Base-by-base conservation (phyloP, 495 filamentous ascomycete species). In the Thermochaetoides thermophila region DNA sequence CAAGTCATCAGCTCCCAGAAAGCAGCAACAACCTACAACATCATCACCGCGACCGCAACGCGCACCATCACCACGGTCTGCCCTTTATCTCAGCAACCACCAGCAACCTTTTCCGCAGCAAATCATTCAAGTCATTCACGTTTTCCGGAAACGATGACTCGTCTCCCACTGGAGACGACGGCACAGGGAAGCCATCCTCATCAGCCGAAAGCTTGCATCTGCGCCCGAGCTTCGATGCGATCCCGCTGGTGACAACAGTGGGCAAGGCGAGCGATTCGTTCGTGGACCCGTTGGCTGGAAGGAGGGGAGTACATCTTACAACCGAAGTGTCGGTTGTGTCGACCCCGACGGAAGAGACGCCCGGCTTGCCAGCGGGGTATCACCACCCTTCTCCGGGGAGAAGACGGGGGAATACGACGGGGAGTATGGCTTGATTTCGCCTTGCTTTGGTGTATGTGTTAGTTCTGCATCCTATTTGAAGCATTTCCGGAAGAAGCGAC, bases 181-280 rank as follows among this genome's bases (percentile, higher is more conserved):
- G 35, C 10, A 9, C 27, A 28, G 17, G n/a, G 13, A n/a, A n/a
- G n/a, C n/a, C n/a, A n/a, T n/a, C n/a, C n/a, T n/a, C n/a, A n/a
- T n/a, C n/a, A n/a, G n/a, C n/a, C 12, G 2, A 21, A 11, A 32
- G 28, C 31, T 13, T 39, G 16, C 29, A 34, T 7, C 10, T 39
- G 17, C 23, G 37, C 3, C 30, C 37, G 5, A 39, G 37, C 30
- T 39, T 33, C 18, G 30, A 39, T 17, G 31, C 30, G 10, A 34
- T 34, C n/a, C 31, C 37, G 1, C 30, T 34, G 2, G 31, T 34
- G 10, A 39, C 29, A 4, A 21, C 24, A 3, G 17, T 13, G 21
- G 21, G 21, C 19, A 33, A 32, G n/a, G 29, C 4, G n/a, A 29
- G 12, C 28, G 12, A 26, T n/a, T 12, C 6, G 3, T 19, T 6